Evolutionary conservation across 2,329 filamentous ascomycete genomes (phyloP).

Genomic region (Ophioceras dolichostomum): DNA sequence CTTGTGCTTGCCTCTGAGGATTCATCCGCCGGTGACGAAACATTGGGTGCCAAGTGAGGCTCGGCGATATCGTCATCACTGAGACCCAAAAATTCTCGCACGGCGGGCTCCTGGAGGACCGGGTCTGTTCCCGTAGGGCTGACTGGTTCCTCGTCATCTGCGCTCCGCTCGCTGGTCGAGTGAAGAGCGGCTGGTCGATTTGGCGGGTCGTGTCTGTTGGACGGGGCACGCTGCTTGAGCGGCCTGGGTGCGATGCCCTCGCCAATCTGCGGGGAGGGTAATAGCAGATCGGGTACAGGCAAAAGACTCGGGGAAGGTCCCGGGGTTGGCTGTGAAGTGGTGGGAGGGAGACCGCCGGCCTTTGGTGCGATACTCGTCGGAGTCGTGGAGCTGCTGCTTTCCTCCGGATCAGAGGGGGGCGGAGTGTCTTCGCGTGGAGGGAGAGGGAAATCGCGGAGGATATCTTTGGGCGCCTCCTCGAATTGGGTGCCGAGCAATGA

Average conservation of each 20-base stretch:
- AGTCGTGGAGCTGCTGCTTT: background rate
- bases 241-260: no score
- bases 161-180: slow-evolving; percentile 1
- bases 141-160: slow-evolving; percentile 10
- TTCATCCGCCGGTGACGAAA: background rate
- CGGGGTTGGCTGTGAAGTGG: slow-evolving; percentile 5
- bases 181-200: no score
- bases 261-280: slow-evolving; percentile 2
- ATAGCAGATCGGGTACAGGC: slow-evolving; percentile 3
- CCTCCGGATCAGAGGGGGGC: slow-evolving; percentile 6
- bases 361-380: slow-evolving; percentile 1
- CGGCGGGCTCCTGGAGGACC: slow-evolving; percentile 35
- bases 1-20: no score
- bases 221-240: no score
- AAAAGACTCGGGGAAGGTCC: slow-evolving; percentile 9
- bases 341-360: background rate
- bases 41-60: slow-evolving; percentile 6
- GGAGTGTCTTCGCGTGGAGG: slow-evolving; percentile 4
- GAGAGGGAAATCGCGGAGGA: slow-evolving; percentile 1
- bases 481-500: slow-evolving; percentile 8
- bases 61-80: slow-evolving; percentile 49
- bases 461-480: slow-evolving; percentile 1
- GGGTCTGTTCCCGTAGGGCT: slow-evolving; percentile 12
- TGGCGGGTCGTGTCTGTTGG: no score
- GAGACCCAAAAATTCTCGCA: slow-evolving; percentile 40